Conservation (phyloP, 2,329 filamentous ascomycete species). For the Clathrospora elynae region DNA sequence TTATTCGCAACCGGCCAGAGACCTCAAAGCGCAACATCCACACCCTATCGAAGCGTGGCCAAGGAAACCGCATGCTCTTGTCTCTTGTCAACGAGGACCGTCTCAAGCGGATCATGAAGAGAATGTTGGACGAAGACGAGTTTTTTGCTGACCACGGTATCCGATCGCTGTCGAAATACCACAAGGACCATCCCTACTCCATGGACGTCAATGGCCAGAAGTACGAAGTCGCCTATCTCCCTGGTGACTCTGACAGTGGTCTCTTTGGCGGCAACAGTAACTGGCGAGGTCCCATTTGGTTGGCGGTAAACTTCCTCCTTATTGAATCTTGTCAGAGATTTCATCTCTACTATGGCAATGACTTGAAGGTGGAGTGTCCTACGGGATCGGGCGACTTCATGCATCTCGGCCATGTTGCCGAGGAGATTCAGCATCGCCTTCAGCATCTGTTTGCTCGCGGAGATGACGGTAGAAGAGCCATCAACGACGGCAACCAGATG, state of each 20-base stretch:
- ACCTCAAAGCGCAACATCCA: slow-evolving; percentile 93
- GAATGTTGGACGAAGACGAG: slow-evolving; percentile 93
- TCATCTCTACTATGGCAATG: slow-evolving; percentile 92
- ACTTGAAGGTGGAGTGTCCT: slow-evolving; percentile 89
- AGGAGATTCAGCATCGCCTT: slow-evolving; percentile 92
- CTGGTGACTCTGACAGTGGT: slow-evolving; percentile 94
- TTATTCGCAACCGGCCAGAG: slow-evolving; percentile 84
- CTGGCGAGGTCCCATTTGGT: slow-evolving; percentile 93
- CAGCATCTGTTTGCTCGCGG: slow-evolving; percentile 87
- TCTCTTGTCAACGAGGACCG: slow-evolving; percentile 92
- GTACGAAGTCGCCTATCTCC: slow-evolving; percentile 86
- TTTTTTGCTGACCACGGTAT: slow-evolving; percentile 91
- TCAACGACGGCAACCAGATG: slow-evolving; percentile 82
- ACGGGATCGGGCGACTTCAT: slow-evolving; percentile 92
- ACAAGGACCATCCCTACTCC: slow-evolving; percentile 85
- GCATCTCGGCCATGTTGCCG: slow-evolving; percentile 92
- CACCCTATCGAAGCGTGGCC: slow-evolving; percentile 86
- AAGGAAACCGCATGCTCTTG: slow-evolving; percentile 84
- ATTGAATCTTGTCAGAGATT: slow-evolving; percentile 94
- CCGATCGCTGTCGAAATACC: slow-evolving; percentile 87
- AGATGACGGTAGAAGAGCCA: slow-evolving; percentile 83
- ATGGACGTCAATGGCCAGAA: slow-evolving; percentile 95
- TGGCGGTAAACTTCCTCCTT: slow-evolving; percentile 93
- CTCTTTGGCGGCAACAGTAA: slow-evolving; percentile 98
- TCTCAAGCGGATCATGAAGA: slow-evolving; percentile 83